phyloP scores from a whole-genome alignment of 2,329 filamentous ascomycete genomes.

The Fusarium nygamai region DNA sequence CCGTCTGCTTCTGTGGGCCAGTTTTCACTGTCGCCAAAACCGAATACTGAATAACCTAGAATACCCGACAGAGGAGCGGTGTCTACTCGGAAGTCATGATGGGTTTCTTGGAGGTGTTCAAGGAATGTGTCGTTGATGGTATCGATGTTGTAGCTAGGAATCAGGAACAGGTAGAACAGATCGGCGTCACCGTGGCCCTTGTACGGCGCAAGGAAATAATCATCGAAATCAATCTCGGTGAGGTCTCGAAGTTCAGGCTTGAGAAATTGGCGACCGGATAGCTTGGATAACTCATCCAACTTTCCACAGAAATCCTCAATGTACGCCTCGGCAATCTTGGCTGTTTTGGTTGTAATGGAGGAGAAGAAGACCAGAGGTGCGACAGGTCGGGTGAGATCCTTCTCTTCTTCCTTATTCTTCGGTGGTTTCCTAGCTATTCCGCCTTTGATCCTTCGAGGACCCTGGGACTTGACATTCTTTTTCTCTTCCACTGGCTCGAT shows the following conservation, averaged over 20 bases:
- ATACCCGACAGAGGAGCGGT: constrained; percentile 81
- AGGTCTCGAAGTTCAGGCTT: constrained; percentile 78
- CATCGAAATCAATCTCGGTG: constrained; percentile 89
- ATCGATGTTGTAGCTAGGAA: constrained; percentile 96
- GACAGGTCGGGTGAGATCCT: constrained; percentile 58
- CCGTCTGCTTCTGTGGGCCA: constrained; percentile 93
- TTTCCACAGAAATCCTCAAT: constrained; percentile 62
- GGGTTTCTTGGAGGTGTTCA: constrained; percentile 88
- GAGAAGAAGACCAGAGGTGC: constrained; percentile 89
- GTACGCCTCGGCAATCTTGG: constrained; percentile 75
- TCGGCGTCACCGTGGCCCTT: constrained; percentile 66
- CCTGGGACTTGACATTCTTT: constrained; percentile 48
- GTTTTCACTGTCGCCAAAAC: constrained; percentile 88
- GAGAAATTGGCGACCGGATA: constrained; percentile 53
- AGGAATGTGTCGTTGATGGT: constrained; percentile 89
- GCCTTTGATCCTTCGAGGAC: constrained; percentile 62
- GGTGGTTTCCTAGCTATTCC: constrained; percentile 48
- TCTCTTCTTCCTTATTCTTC: constrained; percentile 37
- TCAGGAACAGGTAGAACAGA: constrained; percentile 83
- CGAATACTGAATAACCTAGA: constrained; percentile 92
- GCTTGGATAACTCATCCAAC: constrained; percentile 59
- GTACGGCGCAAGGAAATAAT: constrained; percentile 85
- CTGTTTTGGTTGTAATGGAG: constrained; percentile 85
- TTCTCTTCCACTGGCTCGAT: constrained; percentile 41
- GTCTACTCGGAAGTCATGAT: constrained; percentile 96